Evolutionary conservation across 768 basidiomycete genomes (phyloP), one percentile per base, ranked within the genome.

Genomic region (Panus rudis): DNA sequence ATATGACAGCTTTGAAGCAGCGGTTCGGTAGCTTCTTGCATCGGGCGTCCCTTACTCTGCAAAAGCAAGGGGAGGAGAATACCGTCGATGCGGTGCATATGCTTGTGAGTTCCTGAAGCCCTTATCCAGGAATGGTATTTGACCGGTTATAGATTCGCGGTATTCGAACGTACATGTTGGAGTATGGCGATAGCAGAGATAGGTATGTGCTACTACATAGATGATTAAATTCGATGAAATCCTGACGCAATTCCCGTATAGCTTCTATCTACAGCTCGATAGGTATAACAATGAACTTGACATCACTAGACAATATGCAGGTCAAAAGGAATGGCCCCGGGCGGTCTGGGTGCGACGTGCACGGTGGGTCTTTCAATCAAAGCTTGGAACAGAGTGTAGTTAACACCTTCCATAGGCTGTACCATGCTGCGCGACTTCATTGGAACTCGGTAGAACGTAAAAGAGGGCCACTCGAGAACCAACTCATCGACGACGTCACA

Each of bases 1-100:
- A 79, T 49, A 73, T 89, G 14, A 59, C 65, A 4, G 51, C 60
- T 2, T 61, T 90, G 46, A 76, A 78, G 39, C 61, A 65, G 17
- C 74, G 82, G 6, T 83, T 86, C 49, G 86, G 85, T 1, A 62
- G 64, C 19, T 77, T 89, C 50, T 64, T 94, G 22, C 84, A 88
- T 51, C 61, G 68, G 20, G 85, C 87, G 0, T 88, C 89, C 0
- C 65, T 69, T 5, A 74, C 76, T 14, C 61, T 90, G 50, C 73
- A 73, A 26, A 71, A 76, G 47, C 85, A 87, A 60, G 86, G 85
- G 4, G 81, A 84, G 54, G 82, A 86, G 61, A 85, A 83, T 50
- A 83, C 81, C 2, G 78, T 92, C 6, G 90, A 92, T 61, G 80
- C 83, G 4, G 83, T 90, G 14, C 75, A 83, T 50, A 75, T 78